Evolutionary conservation across 495 filamentous ascomycete species (phyloP), one percentile per base, ranked within the genome.

Genomic region (Tuber microsphaerosporum): DNA sequence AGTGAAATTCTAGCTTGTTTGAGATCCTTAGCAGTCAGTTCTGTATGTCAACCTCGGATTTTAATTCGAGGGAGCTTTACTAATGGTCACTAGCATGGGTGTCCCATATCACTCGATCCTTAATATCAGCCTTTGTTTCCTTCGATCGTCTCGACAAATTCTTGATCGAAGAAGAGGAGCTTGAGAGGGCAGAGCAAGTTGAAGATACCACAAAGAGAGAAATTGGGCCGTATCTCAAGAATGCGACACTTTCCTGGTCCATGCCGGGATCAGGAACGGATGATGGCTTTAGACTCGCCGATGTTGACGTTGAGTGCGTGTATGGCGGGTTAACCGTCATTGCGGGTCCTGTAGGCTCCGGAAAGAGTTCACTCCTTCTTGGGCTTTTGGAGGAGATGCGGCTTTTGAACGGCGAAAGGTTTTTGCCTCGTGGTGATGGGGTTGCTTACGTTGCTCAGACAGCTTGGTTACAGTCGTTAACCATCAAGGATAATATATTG

Each of bases 321-420:
- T 84, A 86, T 34, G 85, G 86, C 19, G 86, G 86, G 1, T 77
- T 89, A 46, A 89, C 87, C 70, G 86, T 88, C 0, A 79, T 89
- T 1, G 86, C 85, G 37, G 88, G 88, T 6, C 85, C 86, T 3
- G 88, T 87, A 16, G 90, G 90, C 0, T 87, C 88, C 34, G 90
- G 90, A 6, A 92, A 92, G 82, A 90, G 86, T 39, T 87, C 90
- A 7, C 85, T 92, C 41, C 85, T 92, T 1, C 83, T 89, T 10
- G 85, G 89, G 0, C 87, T 91, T 16, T 84, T 92, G 2, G 90
- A 90, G 0, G 90, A 92, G 81, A 86, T 85, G 70, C 87, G 89
- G 43, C 76, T 87, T 14, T 73, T 88, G 8, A 71, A 83, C 5
- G 89, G 89, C 1, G 82, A 78, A 6, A 83, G 89, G 31, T 85